These are phyloP conservation scores for Aspergillus nidulans DNA, from an alignment of 495 filamentous ascomycete genomes.

Conservation along the genomic window DNA sequence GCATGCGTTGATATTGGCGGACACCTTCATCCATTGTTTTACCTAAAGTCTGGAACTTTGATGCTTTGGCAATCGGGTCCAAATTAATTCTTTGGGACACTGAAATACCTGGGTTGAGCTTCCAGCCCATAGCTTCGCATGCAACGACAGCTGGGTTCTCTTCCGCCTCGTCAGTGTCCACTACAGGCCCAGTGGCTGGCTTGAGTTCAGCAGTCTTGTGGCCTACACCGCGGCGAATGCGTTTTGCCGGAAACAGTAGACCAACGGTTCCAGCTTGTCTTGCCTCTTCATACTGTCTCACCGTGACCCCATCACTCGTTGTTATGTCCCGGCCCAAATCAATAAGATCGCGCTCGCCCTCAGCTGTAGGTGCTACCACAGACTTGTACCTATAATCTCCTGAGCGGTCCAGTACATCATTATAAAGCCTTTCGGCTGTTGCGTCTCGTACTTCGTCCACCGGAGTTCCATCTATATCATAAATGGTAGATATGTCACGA, in stretches of 20 bases:
- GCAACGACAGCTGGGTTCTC: slow-evolving; percentile 62
- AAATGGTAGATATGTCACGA: slow-evolving; percentile 80
- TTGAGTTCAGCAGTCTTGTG: slow-evolving; percentile 43
- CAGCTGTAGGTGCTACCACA: slow-evolving; percentile 61
- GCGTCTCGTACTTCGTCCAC: slow-evolving; percentile 77
- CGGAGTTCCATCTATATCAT: slow-evolving; percentile 78
- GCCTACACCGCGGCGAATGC: slow-evolving; percentile 39
- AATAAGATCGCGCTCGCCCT: slow-evolving; percentile 82
- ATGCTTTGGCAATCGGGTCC: slow-evolving; percentile 56
- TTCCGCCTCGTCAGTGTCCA: slow-evolving; percentile 56
- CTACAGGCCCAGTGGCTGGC: slow-evolving; percentile 40
- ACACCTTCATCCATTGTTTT: slow-evolving; percentile 87
- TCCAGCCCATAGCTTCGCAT: slow-evolving; percentile 77
- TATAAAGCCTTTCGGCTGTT: slow-evolving; percentile 84
- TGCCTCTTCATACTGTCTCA: slow-evolving; percentile 64
- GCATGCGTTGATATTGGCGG: slow-evolving; percentile 75
- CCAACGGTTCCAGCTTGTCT: slow-evolving; percentile 41
- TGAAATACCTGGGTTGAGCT: slow-evolving; percentile 59
- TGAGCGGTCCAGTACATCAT: slow-evolving; percentile 86
- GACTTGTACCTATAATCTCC: slow-evolving; percentile 81
- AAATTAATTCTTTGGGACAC: slow-evolving; percentile 67
- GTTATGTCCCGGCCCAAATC: slow-evolving; percentile 74
- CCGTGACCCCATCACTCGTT: slow-evolving; percentile 63
- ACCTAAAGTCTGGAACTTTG: slow-evolving; percentile 68
- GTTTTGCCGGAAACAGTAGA: slow-evolving; percentile 37